Evolutionary conservation across 1,139 yeast species (phyloP), one percentile per base, ranked within the genome.

Genomic region (Spathaspora sp.): DNA sequence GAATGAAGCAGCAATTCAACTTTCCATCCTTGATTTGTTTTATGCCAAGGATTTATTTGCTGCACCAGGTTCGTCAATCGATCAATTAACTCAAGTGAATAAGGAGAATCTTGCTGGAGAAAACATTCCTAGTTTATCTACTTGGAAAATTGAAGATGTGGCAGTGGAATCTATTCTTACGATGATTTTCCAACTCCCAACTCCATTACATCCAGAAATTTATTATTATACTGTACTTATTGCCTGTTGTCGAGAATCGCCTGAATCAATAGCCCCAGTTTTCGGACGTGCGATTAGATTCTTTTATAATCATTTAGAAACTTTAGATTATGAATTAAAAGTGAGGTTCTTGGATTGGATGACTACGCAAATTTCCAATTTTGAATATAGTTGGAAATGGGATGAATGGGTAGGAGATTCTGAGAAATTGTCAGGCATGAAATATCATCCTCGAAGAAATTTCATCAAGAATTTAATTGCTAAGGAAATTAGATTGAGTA

Each of bases 361-460:
- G 76, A 79, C 96, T 2, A 86, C 89, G 48, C 99, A 95, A 67
- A 80, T 95, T 61, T 86, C 96, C 56, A 93, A 93, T 64, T 95
- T 93, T 65, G 91, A 88, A 51, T 95, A 89, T 66, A 88, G 93
- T 40, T 95, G 99, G 99, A 90, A 90, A 61, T 93, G 99, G 99
- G 84, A 82, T 54, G 99, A 91, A 64, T 95, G 99, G 99, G 82
- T 79, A 39, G 66, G 65, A 1, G 87, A 83, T 57, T 76, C 85
- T 0, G 60, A 65, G 26, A 62, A 62, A 42, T 68, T 57, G 45
- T 50, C 56, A 10, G 46, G 52, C 9, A 54, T 74, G 44, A 63
- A 65, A 34, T 80, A 78, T 56, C 93, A 89, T 61, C 97, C 97
- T 13, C 84, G 82, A 56, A 76, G 80, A 52, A 81, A 78, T 43